Base-by-base conservation (phyloP, 2,329 filamentous ascomycete species). In the Calycina herbarum region DNA sequence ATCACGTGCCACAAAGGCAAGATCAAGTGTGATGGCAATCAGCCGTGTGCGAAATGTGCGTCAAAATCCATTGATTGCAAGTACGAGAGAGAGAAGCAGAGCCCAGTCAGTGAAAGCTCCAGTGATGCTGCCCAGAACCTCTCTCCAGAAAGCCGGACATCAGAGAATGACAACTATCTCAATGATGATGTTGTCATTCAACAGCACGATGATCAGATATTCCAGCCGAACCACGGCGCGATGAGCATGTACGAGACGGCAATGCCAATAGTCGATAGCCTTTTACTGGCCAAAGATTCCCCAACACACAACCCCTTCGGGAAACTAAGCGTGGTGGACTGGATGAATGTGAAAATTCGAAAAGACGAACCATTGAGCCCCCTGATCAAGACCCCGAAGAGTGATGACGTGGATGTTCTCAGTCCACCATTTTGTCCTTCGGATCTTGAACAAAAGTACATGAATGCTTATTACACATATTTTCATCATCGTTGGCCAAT, bases 1-100 rank as follows among this genome's bases (percentile, higher is more conserved):
- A 75, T 80, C 67, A 74, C 77, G 6, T 82, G 80, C 33, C 80
- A 80, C 59, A 72, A 76, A n/a, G 80, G 78, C 66, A 82, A 82
- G 71, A 80, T 78, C 1, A 81, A 79, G 66, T 82, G 80, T 60
- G 77, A 80, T 64, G 80, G 80, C 1, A 77, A 78, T 13, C 64
- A 70, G 1, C 75, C 73, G 29, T 82, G 80, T 57, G 75, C 76
- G 0, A 76, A 78, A 1, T 82, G 80, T 57, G 67, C 69, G 4
- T 81, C 79, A 67, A 75, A 77, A 64, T 75, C 75, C 1, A 75
- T 80, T 20, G 67, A 68, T 17, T 82, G 80, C 65, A 77, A 75
- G 0, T 82, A 79, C 65, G 38, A 57, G 4, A 51, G 20, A 20
- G 38, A 57, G 11, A 51, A 24, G 45, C 45, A 65, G 5, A 57